Percentiles rank a stretch among this genome's conserved stretches.
phyloP scores from a whole-genome alignment of 441 rosid species.

The Erysimum pusillum region DNA sequence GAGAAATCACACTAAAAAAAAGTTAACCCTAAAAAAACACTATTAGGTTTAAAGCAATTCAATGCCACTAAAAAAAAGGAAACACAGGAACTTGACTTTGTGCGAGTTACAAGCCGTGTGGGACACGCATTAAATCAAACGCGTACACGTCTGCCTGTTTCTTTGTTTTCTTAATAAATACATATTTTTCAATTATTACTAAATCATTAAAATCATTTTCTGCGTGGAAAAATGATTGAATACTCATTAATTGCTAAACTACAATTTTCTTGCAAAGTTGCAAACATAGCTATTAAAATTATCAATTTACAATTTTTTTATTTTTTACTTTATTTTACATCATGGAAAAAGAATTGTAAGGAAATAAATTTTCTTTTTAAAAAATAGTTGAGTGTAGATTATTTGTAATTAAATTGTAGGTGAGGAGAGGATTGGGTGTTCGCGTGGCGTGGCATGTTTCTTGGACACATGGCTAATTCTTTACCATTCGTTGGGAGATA shows the following conservation, averaged over 20 bases:
- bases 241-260: background rate
- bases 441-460: conserved; percentile 4
- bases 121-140: conserved; percentile 44
- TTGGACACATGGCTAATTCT: background rate
- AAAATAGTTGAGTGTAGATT: background rate
- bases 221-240: too few species aligned
- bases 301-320: too few species aligned
- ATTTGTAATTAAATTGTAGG: background rate
- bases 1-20: background rate
- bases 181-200: background rate
- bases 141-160: conserved; percentile 35
- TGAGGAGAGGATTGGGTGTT: background rate
- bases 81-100: background rate
- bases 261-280: background rate
- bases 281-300: too few species aligned
- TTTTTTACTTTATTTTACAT: background rate
- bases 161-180: background rate
- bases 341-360: background rate
- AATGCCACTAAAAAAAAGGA: background rate
- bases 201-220: too few species aligned
- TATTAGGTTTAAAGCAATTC: background rate
- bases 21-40: background rate
- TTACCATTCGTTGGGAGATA: background rate
- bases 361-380: background rate
- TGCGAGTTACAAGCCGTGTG: conserved; percentile 33